Evolutionary conservation across 2,329 filamentous ascomycete genomes (phyloP), one percentile per base, ranked within the genome.

Genomic region (Colletotrichum lentis): DNA sequence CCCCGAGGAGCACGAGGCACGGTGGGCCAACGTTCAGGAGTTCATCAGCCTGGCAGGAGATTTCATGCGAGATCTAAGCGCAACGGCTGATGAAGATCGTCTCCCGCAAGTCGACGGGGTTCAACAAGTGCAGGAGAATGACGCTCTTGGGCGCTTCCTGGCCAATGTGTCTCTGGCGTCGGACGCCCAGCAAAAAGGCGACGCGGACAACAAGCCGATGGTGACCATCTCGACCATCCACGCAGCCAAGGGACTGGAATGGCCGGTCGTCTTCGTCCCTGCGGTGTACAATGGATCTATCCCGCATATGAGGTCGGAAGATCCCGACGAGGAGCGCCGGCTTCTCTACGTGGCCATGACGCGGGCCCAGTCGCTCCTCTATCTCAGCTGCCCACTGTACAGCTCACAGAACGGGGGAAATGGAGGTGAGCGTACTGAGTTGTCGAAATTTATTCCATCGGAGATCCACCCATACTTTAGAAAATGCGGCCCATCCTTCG

Each of bases 321-420:
- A 98, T 75, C 84, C 85, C 3, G 91, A 95, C 64, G 95, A 99
- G 78, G 95, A 99, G 77, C 85, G 96, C 67, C 86, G 95, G 35
- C 80, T 99, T 53, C 83, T 99, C 0, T 99, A 98, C 74, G 96
- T 99, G 16, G 95, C 94, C 35, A 98, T 99, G 94, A 99, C 95
- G 3, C 85, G 95, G 76, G 95, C 96, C 7, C 90, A 98, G 76
- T 90, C 88, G 0, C 80, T 98, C 37, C 81, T 99, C 1, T 97
- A 97, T 73, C 82, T 98, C 62, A 97, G 93, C 76, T 92, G 88
- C 71, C 93, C 94, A 0, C 77, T 90, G 44, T 89, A 88, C 72
- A 90, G 88, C 68, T 88, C 90, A 8, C 85, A 87, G 64, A 81
- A 84, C 27, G 78, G 80, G 62, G 79, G 81, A 55, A 85, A 89